Base-by-base conservation (phyloP, 2,329 filamentous ascomycete species). In the Alternaria viburni region DNA sequence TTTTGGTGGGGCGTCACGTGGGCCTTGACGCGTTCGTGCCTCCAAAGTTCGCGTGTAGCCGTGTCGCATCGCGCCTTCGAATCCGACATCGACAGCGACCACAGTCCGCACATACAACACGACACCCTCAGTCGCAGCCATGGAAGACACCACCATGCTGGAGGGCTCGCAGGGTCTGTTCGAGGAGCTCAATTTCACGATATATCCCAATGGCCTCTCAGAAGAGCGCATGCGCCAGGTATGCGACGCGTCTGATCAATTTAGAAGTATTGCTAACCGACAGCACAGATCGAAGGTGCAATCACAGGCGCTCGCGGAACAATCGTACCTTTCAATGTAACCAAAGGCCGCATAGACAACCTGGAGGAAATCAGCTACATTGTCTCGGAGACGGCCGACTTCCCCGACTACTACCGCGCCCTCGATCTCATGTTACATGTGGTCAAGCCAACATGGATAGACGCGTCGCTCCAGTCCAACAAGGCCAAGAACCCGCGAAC, bases 361-460 rank as follows among this genome's bases (percentile, higher is more conserved):
- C 74, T 85, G 28, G 68, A 79, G 36, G 68, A 85, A 57, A 82
- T 89, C 64, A 89, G 86, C 7, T 89, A 92, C 76, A 87, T 93
- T 64, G 83, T 93, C 67, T 87, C 94, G 60, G 88, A 90, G 62
- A 95, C 91, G 1, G 91, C 93, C 80, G 93, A 99, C 78, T 99
- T 99, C 72, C 90, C 92, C n/a, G 89, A 95, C 73, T 98, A 96
- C 77, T 84, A 88, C 64, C 86, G 88, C 65, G 90, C 93, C 1
- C 86, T 91, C 67, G 91, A 93, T 51, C 84, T 88, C 67, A 91
- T 97, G 86, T 90, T 96, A 54, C 91, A 93, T 11, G 91, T 98
- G 1, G 90, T 98, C 26, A 94, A 89, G 68, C 89, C 92, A 4
- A 83, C 87, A 60, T 99, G 96, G 95, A 87, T 97, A 50, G 85